Percentiles rank a stretch among this genome's conserved stretches.
These are phyloP conservation scores for Sordariomycetes sp. DNA, from an alignment of 2,329 filamentous ascomycete genomes.

Conservation along the genomic window DNA sequence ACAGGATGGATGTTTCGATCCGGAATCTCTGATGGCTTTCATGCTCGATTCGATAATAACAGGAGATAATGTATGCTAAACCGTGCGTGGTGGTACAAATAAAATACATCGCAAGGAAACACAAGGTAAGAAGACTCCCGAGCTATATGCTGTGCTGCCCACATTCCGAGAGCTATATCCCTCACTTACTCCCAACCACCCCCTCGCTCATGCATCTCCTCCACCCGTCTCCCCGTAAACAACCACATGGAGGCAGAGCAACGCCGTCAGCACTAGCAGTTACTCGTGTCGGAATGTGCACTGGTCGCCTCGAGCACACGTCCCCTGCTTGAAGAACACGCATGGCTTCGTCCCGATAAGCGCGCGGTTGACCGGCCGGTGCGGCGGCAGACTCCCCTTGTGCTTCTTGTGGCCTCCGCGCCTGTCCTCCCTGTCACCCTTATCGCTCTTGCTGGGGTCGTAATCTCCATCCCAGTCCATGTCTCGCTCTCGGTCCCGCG, in stretches of 20 bases:
- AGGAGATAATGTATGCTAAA: neutral
- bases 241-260: neutral
- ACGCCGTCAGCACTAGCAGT: neutral
- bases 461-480: slow-evolving; percentile 25
- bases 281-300: slow-evolving; percentile 63
- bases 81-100: neutral
- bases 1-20: too few relatives aligned
- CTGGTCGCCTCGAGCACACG: slow-evolving; percentile 61
- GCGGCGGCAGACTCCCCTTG: slow-evolving; percentile 24
- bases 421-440: slow-evolving; percentile 17
- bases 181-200: too few relatives aligned
- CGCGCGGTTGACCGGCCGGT: slow-evolving; percentile 39
- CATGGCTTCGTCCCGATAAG: slow-evolving; percentile 59
- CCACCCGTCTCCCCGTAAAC: neutral
- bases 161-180: neutral
- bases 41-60: neutral
- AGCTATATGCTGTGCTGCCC: neutral
- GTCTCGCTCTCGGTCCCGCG: slow-evolving; percentile 17
- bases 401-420: slow-evolving; percentile 6
- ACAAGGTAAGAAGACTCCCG: neutral
- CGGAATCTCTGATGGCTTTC: too few relatives aligned
- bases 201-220: neutral
- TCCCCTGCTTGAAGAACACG: slow-evolving; percentile 59
- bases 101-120: neutral
- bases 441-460: slow-evolving; percentile 17